A percentile compares a stretch with the other conserved stretches of the same genome.
phyloP scores from a whole-genome alignment of 345 rosid genomes.

The Rhodamnia argentea region DNA sequence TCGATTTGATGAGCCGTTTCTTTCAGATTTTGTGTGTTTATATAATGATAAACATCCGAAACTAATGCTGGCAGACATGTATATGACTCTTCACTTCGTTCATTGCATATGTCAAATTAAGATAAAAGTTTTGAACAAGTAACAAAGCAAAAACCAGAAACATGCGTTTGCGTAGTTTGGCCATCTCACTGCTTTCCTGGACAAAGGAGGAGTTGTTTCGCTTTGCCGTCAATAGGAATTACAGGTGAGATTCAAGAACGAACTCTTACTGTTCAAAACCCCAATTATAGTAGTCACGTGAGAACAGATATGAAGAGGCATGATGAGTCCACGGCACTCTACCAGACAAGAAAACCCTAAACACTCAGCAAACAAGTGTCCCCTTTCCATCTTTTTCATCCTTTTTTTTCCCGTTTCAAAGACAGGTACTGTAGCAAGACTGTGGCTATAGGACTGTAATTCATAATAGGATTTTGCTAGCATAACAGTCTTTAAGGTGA shows the following conservation, averaged over 20 bases:
- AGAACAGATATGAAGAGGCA: not conserved
- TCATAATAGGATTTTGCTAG: not conserved
- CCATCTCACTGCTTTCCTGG: not conserved
- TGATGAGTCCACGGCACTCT: not conserved
- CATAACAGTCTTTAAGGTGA: no score
- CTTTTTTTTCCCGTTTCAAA: not conserved
- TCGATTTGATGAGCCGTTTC: not conserved
- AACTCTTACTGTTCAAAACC: not conserved
- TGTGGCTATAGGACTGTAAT: not conserved
- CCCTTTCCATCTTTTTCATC: not conserved
- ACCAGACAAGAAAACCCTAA: not conserved
- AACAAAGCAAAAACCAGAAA: not conserved
- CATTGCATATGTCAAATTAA: not conserved
- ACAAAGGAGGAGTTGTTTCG: not conserved
- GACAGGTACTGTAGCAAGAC: not conserved
- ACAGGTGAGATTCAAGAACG: not conserved
- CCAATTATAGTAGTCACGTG: not conserved
- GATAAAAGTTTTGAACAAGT: not conserved
- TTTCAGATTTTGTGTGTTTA: not conserved
- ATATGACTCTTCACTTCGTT: not conserved
- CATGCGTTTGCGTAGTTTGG: not conserved
- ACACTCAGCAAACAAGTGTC: not conserved
- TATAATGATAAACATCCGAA: no score
- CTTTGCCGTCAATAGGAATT: not conserved
- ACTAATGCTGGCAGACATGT: not conserved